Percentiles rank a stretch among this genome's conserved stretches.
Conservation (phyloP, 2,329 filamentous ascomycete genomes). For the Gliomastix tumulicola region DNA sequence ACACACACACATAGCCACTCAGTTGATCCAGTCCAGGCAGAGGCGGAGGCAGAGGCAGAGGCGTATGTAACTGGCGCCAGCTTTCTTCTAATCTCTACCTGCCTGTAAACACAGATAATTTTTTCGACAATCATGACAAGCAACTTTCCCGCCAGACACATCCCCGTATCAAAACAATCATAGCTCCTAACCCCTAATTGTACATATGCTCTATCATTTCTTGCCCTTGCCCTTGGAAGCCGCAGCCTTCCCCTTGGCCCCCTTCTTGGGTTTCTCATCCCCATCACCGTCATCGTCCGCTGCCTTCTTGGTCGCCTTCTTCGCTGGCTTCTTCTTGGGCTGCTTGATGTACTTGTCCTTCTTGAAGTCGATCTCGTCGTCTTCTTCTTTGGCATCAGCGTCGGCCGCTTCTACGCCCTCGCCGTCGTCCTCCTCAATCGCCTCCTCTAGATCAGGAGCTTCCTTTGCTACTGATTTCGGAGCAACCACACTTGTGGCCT, state of each 20-base stretch:
- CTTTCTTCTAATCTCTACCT: too few relatives aligned
- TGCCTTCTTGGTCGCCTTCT: conserved; percentile 33
- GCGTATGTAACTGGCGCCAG: too few relatives aligned
- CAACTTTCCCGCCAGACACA: too few relatives aligned
- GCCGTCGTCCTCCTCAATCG: conserved; percentile 83
- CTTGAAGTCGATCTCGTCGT: conserved; percentile 74
- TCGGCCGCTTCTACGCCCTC: conserved; percentile 52
- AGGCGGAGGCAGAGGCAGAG: too few relatives aligned
- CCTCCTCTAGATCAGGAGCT: conserved; percentile 90
- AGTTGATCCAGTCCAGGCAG: too few relatives aligned
- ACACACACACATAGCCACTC: too few relatives aligned
- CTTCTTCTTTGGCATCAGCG: conserved; percentile 54
- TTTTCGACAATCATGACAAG: too few relatives aligned
- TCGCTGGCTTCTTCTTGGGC: conserved; percentile 63
- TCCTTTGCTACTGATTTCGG: conserved; percentile 68
- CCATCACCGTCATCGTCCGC: conserved; percentile 42
- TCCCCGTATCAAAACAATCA: too few relatives aligned
- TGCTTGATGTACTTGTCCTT: conserved; percentile 96
- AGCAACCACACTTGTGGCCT: conserved; percentile 69
- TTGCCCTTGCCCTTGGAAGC: conserved; percentile 42
- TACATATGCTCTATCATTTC: too few relatives aligned
- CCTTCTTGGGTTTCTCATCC: conserved; percentile 50
- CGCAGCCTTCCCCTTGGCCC: conserved; percentile 28
- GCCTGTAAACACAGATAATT: too few relatives aligned
- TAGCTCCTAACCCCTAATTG: too few relatives aligned